Conservation (phyloP, 2,329 filamentous ascomycete species). For the Exophiala alcalophila region DNA sequence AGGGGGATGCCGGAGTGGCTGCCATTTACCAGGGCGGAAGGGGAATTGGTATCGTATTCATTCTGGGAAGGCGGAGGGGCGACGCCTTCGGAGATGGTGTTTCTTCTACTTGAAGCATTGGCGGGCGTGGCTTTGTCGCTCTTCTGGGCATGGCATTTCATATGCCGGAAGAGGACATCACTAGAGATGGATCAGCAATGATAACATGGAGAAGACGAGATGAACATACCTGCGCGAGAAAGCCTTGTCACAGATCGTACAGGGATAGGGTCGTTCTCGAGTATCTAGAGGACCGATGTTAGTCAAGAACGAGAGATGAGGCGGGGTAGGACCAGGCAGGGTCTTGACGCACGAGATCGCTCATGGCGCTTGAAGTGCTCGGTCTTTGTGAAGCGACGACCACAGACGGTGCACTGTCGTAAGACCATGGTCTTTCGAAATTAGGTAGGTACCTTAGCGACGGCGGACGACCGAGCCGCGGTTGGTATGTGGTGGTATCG, state of each 20-base stretch:
- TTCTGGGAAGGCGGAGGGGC: slow-evolving; percentile 28
- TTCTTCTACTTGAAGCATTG: slow-evolving; percentile 33
- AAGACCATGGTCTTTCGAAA: too few relatives aligned
- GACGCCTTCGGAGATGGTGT: slow-evolving; percentile 29
- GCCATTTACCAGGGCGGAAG: slow-evolving; percentile 23
- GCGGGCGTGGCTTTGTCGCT: slow-evolving; percentile 35
- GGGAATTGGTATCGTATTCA: slow-evolving; percentile 31
- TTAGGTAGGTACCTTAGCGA: too few relatives aligned
- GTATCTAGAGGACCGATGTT: slow-evolving; percentile 42
- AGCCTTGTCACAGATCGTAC: slow-evolving; percentile 53
- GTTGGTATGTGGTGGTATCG: too few relatives aligned
- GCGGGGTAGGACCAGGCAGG: slow-evolving; percentile 9
- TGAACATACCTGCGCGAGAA: slow-evolving; percentile 51
- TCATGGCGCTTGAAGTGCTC: slow-evolving; percentile 57
- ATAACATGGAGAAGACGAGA: neutral
- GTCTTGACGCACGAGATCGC: slow-evolving; percentile 49
- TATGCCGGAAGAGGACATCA: slow-evolving; percentile 52
- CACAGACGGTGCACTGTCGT: slow-evolving; percentile 48
- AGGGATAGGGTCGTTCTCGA: slow-evolving; percentile 54
- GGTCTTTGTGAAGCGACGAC: slow-evolving; percentile 55
- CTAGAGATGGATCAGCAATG: slow-evolving; percentile 33
- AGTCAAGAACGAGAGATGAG: slow-evolving; percentile 23
- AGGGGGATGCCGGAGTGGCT: slow-evolving; percentile 19
- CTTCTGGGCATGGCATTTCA: slow-evolving; percentile 49
- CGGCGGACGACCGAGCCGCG: too few relatives aligned